phyloP scores from a whole-genome alignment of 768 basidiomycete species.

The Lactarius evosmus region DNA sequence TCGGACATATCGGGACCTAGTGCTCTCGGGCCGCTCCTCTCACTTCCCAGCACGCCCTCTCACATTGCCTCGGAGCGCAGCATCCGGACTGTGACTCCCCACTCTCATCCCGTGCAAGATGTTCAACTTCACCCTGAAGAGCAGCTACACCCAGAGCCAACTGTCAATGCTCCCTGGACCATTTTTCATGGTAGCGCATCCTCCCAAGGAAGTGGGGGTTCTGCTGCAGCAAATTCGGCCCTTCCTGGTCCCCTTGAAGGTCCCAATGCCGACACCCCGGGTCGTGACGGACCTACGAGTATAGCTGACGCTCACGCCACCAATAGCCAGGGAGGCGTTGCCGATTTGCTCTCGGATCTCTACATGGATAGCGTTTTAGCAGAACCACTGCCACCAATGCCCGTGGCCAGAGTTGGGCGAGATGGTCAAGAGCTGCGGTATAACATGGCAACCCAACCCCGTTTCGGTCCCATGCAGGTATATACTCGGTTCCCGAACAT shows the following conservation, averaged over 20 bases:
- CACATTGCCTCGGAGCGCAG: neutral
- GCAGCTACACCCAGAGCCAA: neutral
- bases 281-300: neutral
- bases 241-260: neutral
- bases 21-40: constrained; percentile 1
- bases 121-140: neutral
- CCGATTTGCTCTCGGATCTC: constrained; percentile 8
- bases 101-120: neutral
- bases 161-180: neutral
- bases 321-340: neutral
- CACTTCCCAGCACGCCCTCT: constrained; percentile 3
- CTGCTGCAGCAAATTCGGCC: neutral
- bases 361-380: neutral
- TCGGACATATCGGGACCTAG: constrained; percentile 15
- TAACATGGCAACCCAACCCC: neutral
- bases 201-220: neutral
- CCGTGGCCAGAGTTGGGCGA: neutral
- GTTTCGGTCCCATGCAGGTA: neutral
- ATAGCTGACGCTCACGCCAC: neutral
- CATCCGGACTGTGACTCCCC: constrained; percentile 3
- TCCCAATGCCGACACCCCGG: neutral
- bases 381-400: neutral
- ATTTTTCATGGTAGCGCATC: neutral
- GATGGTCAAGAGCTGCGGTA: neutral
- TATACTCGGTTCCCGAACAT: neutral